Evolutionary conservation across 2,329 filamentous ascomycete species (phyloP).

Genomic region (Pseudocercospora pini-densiflorae): DNA sequence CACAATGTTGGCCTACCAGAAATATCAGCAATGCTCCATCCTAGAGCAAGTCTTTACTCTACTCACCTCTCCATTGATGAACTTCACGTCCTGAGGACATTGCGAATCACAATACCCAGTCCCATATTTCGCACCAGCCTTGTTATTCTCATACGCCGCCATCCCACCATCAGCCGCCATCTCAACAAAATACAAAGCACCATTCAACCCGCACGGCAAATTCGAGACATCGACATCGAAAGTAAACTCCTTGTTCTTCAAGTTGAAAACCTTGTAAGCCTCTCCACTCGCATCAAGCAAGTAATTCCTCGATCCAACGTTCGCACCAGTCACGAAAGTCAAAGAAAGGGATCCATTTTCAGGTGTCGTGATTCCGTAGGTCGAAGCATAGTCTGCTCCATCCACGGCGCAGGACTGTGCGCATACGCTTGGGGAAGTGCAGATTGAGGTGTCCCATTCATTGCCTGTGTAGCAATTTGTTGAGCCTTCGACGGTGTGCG

Average conservation of each 20-base stretch:
- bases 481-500: slow-evolving; percentile 49
- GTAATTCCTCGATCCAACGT: slow-evolving; percentile 59
- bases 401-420: slow-evolving; percentile 62
- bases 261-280: slow-evolving; percentile 68
- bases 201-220: slow-evolving; percentile 71
- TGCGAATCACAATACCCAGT: slow-evolving; percentile 62
- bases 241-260: slow-evolving; percentile 71
- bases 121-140: slow-evolving; percentile 50
- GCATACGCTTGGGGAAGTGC: slow-evolving; percentile 49
- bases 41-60: background rate
- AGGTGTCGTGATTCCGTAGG: slow-evolving; percentile 59
- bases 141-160: slow-evolving; percentile 51
- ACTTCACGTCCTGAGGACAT: slow-evolving; percentile 45
- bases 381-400: slow-evolving; percentile 60
- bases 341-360: slow-evolving; percentile 54
- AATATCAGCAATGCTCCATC: slow-evolving; percentile 10
- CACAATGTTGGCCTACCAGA: slow-evolving; percentile 51
- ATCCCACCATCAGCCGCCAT: slow-evolving; percentile 68
- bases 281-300: slow-evolving; percentile 60
- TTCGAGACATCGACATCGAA: slow-evolving; percentile 74
- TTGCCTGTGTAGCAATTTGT: slow-evolving; percentile 57
- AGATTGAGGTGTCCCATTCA: slow-evolving; percentile 47
- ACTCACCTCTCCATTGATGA: slow-evolving; percentile 33
- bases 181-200: slow-evolving; percentile 68
- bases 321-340: slow-evolving; percentile 46